Evolutionary conservation across 2,329 filamentous ascomycete genomes (phyloP), one percentile per base, ranked within the genome.

Genomic region (Neurospora sp.): DNA sequence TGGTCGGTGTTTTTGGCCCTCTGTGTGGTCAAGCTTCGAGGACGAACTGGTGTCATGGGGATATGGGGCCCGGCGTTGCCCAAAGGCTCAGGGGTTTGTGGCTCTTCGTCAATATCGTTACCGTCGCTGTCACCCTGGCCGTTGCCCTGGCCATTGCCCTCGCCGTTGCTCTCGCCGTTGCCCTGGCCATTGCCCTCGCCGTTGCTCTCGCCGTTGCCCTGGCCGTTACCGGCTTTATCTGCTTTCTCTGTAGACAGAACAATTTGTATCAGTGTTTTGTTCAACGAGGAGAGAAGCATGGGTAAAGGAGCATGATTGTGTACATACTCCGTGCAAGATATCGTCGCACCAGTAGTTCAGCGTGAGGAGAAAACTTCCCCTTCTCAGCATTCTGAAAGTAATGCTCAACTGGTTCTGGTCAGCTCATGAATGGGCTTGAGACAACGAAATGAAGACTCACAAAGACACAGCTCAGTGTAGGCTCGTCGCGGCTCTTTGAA

Each of bases 341-440:
- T 17, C 28, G 23, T 17, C 52, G 52, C 23, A 62, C 52, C 28
- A 62, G 4, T 17, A 33, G 13, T 62, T 62, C 68, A 1, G 68
- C 71, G 17, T 73, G 69, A 5, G 72, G 77, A 0, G 78, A 79
- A 46, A 73, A 74, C 0, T 71, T 71, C 13, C 71, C 67, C 8
- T 74, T 72, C 8, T 73, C 68, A 2, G 73, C 71, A 40, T 79
- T 80, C 40, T 78, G 76, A 42, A 78, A 79, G 66, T 73, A 78
- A 39, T 80, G 79, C 69, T 80, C 78, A 36, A 77, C 78, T 79
- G 36, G 15, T 33, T 23, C 66, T 13, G 10, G 33, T 66, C 15
- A 68, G 58, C 36, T 23, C 28, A 33, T 9, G 36, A 23, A 19
- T 1, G 38, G 52, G 4, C 11, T 13, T 38, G 39, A 38, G 52